Base-by-base conservation (phyloP, 2,329 filamentous ascomycete species). In the Emergomyces pasteurianus region DNA sequence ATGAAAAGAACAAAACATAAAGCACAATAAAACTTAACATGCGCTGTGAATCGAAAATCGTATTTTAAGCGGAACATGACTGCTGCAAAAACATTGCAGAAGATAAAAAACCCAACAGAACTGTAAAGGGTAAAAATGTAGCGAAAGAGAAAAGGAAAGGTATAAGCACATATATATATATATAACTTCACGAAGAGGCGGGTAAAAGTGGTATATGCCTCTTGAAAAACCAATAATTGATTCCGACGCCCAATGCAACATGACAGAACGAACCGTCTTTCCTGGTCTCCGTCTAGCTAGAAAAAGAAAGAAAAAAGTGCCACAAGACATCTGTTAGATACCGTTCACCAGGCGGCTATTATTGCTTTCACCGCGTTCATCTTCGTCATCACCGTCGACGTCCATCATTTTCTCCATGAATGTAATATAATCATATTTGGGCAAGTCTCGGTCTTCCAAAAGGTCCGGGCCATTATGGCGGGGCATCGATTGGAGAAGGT, bases 371-470 rank as follows among this genome's bases (percentile, higher is more conserved):
- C 43, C 58, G 12, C 43, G 43, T 8, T 23, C 57, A 46, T 49
- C 3, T 8, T 31, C 50, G 26, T 63, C 59, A 47, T 59, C 50
- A 12, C 60, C 63, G 52, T 67, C 66, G 52, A 67, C 69, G 52
- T 71, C 70, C 67, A 91, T 89, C 75, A 94, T 80, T 71, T 87
- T 88, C 74, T 96, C 88, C 94, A 99, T 99, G 74, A 97, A 99
- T 65, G 84, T 86, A 66, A 97, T 91, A 77, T 99, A 99, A 76
- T 99, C 94, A 73, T 87, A 99, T 75, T 97, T 95, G 43, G 88
- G 84, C 70, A 90, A 77, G 58, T 92, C 87, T 60, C 91, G 81
- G 73, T 97, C 94, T 70, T 90, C 86, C 61, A 90, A 85, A 74
- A 92, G 82, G 73, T 96, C 92, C 2, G 91, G 90, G 0, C 92